phyloP scores from a whole-genome alignment of 2,329 filamentous ascomycete genomes.

The Aulographum hederae region DNA sequence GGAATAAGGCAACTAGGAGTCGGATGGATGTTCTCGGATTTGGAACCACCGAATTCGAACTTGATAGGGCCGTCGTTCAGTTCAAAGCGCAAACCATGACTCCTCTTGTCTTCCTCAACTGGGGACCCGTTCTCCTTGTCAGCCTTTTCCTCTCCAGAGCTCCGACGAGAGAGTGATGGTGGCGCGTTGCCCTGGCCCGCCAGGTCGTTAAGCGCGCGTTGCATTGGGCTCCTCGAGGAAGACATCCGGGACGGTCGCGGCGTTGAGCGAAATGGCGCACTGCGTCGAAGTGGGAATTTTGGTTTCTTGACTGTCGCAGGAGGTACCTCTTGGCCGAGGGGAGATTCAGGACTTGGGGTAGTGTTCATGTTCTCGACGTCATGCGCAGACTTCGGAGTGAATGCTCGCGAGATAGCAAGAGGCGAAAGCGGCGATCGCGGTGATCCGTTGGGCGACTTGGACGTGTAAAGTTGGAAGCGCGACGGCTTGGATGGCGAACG shows the following conservation, averaged over 20 bases:
- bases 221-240: constrained; percentile 57
- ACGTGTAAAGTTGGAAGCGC: constrained; percentile 46
- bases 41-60: constrained; percentile 25
- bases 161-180: constrained; percentile 29
- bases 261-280: constrained; percentile 33
- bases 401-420: constrained; percentile 24
- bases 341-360: constrained; percentile 25
- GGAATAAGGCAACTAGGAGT: constrained; percentile 29
- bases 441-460: constrained; percentile 23
- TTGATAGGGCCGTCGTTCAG: constrained; percentile 26
- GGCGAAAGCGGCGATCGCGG: constrained; percentile 20
- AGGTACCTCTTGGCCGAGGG: constrained; percentile 23
- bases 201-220: constrained; percentile 55
- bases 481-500: constrained; percentile 75
- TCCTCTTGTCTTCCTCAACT: constrained; percentile 2
- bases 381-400: constrained; percentile 22
- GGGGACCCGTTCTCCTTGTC: constrained; percentile 8
- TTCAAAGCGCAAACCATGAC: constrained; percentile 13
- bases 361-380: constrained; percentile 26
- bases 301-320: constrained; percentile 43
- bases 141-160: constrained; percentile 25
- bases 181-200: constrained; percentile 53
- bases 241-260: constrained; percentile 56
- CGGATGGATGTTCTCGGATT: constrained; percentile 27
- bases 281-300: constrained; percentile 30